Evolutionary conservation across 225 moss, liverwort and hornwort genomes (phyloP), one percentile per base, ranked within the genome.

Genomic region (Climacium dendroides): DNA sequence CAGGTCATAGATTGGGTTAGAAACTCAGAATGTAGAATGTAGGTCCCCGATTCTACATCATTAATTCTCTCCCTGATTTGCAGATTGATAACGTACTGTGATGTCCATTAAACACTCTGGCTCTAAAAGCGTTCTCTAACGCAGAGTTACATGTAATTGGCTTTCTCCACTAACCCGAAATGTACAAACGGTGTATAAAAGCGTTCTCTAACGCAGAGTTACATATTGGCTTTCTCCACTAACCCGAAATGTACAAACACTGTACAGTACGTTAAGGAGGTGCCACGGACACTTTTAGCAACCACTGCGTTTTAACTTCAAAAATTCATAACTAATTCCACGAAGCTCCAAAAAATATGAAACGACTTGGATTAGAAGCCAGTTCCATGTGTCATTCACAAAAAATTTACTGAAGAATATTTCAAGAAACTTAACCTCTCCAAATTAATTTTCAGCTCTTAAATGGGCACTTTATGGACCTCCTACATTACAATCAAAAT

Each of bases 301-400:
- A 19, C 3, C 3, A 12, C 5, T 7, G 2, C 0, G 0, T 48
- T 74, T 19, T 47, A 10, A 47, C 11, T 29, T 73, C 10, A 17
- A 47, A 47, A 47, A 11, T 18, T 32, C 6, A 11, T 6, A 73
- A 48, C 47, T 19, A 7, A 74, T 6, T 74, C 1, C 7, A 32
- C 0, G 1, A 19, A 48, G 18, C 11, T 73, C 19, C 4, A 73
- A 30, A 47, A 17, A 47, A 45, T 15, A 70, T 17, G 26, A 50
- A 47, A 32, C 1, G 0, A 20, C 50, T 19, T 50, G 2, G 1
- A 7, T 7, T 32, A 32, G 1, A 50, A 32, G 32, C 6, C 0
- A 50, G 0, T 48, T 34, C 8, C 3, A 13, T 22, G 19, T 48
- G 1, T 34, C 8, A 50, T 74, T 22, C 0, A 28, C 26, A 2